Base-by-base conservation (phyloP, 345 rosid species). In the Sisymbrium altissimum region DNA sequence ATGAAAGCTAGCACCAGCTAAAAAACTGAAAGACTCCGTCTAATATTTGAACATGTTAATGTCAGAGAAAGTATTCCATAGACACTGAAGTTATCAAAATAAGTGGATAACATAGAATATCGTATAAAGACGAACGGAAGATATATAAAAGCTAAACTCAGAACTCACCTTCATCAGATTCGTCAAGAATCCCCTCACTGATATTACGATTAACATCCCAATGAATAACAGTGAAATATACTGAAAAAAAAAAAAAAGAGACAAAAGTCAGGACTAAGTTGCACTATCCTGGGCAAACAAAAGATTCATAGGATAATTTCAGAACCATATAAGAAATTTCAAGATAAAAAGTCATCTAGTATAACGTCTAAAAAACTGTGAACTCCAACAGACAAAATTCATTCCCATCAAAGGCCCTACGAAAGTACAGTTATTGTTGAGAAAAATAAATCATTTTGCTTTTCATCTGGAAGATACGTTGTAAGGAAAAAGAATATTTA, bases 131-230 rank as follows among this genome's bases (percentile, higher is more conserved):
- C 52, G 32, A 44, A 30, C 36, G 10, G 15, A 23, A 68, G 39
- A 23, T 63, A 55, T 14, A 4, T 54, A 9, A 11, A 55, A 30
- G 58, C 41, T 75, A 21, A 36, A 35, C 11, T 64, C 15, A 64
- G 17, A 64, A 70, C 58, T 81, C 84, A 90, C 97, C 99, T 95
- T 95, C 99, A 95, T 92, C 64, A 95, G 81, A 76, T 95, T 95
- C 72, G 96, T 83, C 71, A 95, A 82, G 87, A 95, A 95, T 53
- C 98, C 97, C 49, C 97, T 93, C 27, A 95, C 99, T 54, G 99
- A 95, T 73, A 95, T 86, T 67, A 90, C 91, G 25, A 95, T 84
- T 89, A 92, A 73, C 83, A 95, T 84, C 79, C 99, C 99, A 30
- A 95, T 95, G 82, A 95, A 95, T 39, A 95, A 58, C 79, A 92